These are phyloP conservation scores for Ampelocalamus luodianensis DNA, from an alignment of 176 grass and related monocot genomes.

Conservation along the genomic window DNA sequence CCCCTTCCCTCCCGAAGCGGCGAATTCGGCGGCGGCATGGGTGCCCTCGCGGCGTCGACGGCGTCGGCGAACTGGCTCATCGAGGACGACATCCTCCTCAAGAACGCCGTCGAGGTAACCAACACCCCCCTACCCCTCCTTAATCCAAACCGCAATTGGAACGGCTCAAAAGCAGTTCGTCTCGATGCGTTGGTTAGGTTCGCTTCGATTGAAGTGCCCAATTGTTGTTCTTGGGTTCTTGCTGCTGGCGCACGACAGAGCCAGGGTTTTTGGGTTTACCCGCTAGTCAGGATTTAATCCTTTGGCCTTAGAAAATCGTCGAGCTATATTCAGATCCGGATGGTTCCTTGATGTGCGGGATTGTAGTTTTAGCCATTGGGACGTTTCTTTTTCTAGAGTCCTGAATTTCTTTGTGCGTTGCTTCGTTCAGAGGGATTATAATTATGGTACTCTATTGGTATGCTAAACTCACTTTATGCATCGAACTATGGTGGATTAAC, in stretches of 20 bases:
- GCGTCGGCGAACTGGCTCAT: slow-evolving; percentile 61
- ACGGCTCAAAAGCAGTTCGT: not conserved
- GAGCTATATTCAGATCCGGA: not conserved
- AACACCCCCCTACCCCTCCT: not conserved
- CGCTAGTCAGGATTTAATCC: slow-evolving; percentile 15
- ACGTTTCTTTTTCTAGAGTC: not conserved
- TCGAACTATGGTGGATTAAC: not conserved
- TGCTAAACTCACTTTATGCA: not conserved
- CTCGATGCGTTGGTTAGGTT: not conserved
- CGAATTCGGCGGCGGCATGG: slow-evolving; percentile 48
- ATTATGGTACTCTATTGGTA: not conserved
- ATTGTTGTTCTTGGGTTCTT: not conserved
- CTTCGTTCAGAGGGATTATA: not conserved
- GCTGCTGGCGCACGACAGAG: not conserved
- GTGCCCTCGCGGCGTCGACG: slow-evolving; percentile 55
- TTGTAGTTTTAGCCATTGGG: not conserved
- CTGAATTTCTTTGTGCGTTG: not conserved
- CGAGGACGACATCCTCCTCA: slow-evolving; percentile 79
- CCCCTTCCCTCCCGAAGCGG: not conserved
- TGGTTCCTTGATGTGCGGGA: not conserved
- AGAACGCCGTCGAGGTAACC: slow-evolving; percentile 79
- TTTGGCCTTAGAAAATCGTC: not conserved
- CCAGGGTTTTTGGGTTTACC: not conserved
- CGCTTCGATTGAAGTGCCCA: not conserved
- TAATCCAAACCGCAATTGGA: not conserved